A percentile compares a stretch with the other conserved stretches of the same genome.
Conservation (phyloP, 75 land plant species). For the Larix kaempferi region DNA sequence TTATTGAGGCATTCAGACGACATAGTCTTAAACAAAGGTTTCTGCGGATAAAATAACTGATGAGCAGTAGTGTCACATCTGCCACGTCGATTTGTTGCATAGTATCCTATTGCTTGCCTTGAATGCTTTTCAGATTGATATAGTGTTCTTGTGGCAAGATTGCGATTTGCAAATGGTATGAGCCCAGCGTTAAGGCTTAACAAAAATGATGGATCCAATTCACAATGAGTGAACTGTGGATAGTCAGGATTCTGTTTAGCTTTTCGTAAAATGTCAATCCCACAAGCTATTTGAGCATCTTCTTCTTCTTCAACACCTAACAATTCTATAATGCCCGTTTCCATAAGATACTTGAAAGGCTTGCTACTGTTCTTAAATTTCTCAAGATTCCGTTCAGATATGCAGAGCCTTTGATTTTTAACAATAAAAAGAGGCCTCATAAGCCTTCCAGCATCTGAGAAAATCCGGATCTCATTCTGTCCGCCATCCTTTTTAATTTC, state of each 20-base stretch:
- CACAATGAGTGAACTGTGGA: constrained; percentile 66
- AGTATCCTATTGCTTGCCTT: constrained; percentile 89
- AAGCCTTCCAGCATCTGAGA: constrained; percentile 84
- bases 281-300: constrained; percentile 60
- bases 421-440: constrained; percentile 81
- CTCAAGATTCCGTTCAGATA: constrained; percentile 24
- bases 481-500: constrained; percentile 66
- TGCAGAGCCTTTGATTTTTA: constrained; percentile 27
- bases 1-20: constrained; percentile 57
- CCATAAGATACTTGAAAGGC: constrained; percentile 44
- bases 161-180: constrained; percentile 92
- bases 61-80: constrained; percentile 75
- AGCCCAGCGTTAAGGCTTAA: constrained; percentile 77
- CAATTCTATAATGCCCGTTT: constrained; percentile 64
- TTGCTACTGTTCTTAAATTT: constrained; percentile 20
- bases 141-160: constrained; percentile 68
- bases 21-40: constrained; percentile 69
- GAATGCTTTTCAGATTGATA: constrained; percentile 87
- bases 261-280: constrained; percentile 34
- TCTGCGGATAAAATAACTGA: constrained; percentile 84
- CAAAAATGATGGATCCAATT: constrained; percentile 75
- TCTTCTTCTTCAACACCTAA: constrained; percentile 91
- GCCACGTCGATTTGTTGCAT: constrained; percentile 58
- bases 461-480: constrained; percentile 61
- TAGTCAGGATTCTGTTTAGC: constrained; percentile 13